A percentile compares a stretch with the other conserved stretches of the same genome.
Conservation (phyloP, 2,329 filamentous ascomycete species). For the Penicillium frequentans region DNA sequence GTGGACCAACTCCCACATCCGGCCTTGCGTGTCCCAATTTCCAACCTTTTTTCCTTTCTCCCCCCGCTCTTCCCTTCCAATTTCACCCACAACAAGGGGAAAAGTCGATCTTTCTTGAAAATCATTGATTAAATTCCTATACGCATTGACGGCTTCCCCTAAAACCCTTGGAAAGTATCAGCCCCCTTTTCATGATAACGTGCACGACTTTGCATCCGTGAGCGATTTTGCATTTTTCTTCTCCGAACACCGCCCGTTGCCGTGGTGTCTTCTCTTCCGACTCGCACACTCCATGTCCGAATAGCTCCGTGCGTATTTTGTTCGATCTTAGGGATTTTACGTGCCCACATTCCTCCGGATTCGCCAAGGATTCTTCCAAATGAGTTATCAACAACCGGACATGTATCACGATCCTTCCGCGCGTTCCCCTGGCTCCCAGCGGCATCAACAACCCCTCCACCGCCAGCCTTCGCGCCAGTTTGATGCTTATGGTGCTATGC, state of each 20-base stretch:
- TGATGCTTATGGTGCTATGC: slow-evolving; percentile 69
- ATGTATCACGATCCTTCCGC: slow-evolving; percentile 69
- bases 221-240: slow-evolving; percentile 16
- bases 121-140: slow-evolving; percentile 1
- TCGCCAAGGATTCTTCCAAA: slow-evolving; percentile 25
- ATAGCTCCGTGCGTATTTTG: slow-evolving; percentile 25
- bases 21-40: slow-evolving; percentile 17
- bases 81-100: neutral
- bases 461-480: slow-evolving; percentile 76
- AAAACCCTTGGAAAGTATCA: neutral
- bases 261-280: slow-evolving; percentile 8
- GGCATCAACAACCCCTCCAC: slow-evolving; percentile 64
- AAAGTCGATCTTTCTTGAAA: slow-evolving; percentile 3
- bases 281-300: slow-evolving; percentile 30
- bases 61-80: slow-evolving; percentile 1
- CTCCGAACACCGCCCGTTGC: slow-evolving; percentile 1
- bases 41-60: slow-evolving; percentile 12
- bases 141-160: neutral
- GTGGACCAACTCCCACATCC: slow-evolving; percentile 18
- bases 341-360: slow-evolving; percentile 33
- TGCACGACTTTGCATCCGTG: slow-evolving; percentile 21
- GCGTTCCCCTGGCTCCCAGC: slow-evolving; percentile 73
- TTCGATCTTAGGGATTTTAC: slow-evolving; percentile 21
- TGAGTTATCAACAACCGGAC: slow-evolving; percentile 43
- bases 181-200: slow-evolving; percentile 17